A percentile compares a stretch with the other conserved stretches of the same genome.
phyloP scores from a whole-genome alignment of 495 filamentous ascomycete genomes.

The Acidomyces sp. region DNA sequence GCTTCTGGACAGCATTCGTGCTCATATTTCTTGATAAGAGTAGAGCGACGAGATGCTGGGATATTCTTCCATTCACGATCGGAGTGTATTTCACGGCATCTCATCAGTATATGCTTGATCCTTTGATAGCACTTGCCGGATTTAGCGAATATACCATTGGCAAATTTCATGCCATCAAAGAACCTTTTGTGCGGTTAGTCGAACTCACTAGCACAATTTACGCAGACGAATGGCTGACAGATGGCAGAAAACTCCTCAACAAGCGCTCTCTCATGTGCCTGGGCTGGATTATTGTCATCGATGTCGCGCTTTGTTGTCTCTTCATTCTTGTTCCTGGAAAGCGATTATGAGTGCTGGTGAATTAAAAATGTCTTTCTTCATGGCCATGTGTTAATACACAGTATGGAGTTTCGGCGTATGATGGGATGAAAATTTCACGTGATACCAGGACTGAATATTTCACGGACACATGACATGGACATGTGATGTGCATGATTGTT shows the following conservation, averaged over 20 bases:
- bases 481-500: too few species aligned
- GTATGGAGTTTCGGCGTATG: too few species aligned
- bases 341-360: constrained; percentile 46
- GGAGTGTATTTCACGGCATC: constrained; percentile 77
- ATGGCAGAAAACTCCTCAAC: constrained; percentile 47
- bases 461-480: too few species aligned
- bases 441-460: too few species aligned
- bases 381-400: too few species aligned
- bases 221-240: background rate
- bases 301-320: constrained; percentile 60
- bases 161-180: constrained; percentile 69
- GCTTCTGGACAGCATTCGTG: constrained; percentile 85
- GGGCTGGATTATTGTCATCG: constrained; percentile 55
- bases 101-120: constrained; percentile 90
- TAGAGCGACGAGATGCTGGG: constrained; percentile 62
- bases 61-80: constrained; percentile 86
- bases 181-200: constrained; percentile 62
- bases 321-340: constrained; percentile 92
- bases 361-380: too few species aligned
- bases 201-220: background rate
- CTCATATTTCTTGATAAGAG: constrained; percentile 79
- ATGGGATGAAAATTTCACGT: too few species aligned
- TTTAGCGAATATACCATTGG: constrained; percentile 92
- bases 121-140: constrained; percentile 74
- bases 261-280: constrained; percentile 71